These are phyloP conservation scores for Malassezia arunalokei DNA, from an alignment of 1,284 basidiomycete genomes.

Conservation along the genomic window DNA sequence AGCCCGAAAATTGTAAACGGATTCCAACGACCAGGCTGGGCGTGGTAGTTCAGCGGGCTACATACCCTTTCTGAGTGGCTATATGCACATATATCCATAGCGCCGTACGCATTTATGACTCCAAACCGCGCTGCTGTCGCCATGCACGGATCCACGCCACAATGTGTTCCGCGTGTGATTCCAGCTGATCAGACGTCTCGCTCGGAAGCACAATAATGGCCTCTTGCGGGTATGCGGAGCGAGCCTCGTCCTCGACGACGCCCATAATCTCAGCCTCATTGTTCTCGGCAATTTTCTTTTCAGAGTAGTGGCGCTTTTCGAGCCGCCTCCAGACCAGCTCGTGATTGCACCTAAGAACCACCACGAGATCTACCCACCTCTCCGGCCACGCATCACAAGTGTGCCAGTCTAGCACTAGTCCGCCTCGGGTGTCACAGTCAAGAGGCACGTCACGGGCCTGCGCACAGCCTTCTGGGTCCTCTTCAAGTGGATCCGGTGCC, in stretches of 20 bases:
- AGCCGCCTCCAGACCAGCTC: slow-evolving; percentile 76
- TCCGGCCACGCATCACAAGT: slow-evolving; percentile 89
- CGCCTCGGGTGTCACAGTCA: slow-evolving; percentile 46
- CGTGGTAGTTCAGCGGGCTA: slow-evolving; percentile 20
- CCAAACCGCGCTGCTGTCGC: slow-evolving; percentile 52
- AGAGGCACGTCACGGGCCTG: slow-evolving; percentile 17
- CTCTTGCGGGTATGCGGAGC: slow-evolving; percentile 67
- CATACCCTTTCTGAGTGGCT: not conserved
- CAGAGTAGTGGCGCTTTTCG: slow-evolving; percentile 73
- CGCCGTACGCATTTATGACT: not conserved
- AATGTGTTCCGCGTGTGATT: slow-evolving; percentile 72
- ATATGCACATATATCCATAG: not conserved
- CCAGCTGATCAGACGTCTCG: slow-evolving; percentile 66
- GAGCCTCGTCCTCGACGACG: slow-evolving; percentile 75
- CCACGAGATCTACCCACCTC: slow-evolving; percentile 90
- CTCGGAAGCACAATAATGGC: slow-evolving; percentile 77
- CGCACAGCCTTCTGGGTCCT: slow-evolving; percentile 9
- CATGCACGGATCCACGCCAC: slow-evolving; percentile 73
- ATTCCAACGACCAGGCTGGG: slow-evolving; percentile 40
- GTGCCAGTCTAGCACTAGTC: slow-evolving; percentile 92
- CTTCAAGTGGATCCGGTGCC: slow-evolving; percentile 32
- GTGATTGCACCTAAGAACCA: slow-evolving; percentile 84
- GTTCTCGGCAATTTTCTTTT: slow-evolving; percentile 95
- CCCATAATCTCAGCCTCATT: slow-evolving; percentile 98
- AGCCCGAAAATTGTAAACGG: slow-evolving; percentile 30